Evolutionary conservation across 257 asterid species (phyloP).

Genomic region (Salvia rosmarinus): DNA sequence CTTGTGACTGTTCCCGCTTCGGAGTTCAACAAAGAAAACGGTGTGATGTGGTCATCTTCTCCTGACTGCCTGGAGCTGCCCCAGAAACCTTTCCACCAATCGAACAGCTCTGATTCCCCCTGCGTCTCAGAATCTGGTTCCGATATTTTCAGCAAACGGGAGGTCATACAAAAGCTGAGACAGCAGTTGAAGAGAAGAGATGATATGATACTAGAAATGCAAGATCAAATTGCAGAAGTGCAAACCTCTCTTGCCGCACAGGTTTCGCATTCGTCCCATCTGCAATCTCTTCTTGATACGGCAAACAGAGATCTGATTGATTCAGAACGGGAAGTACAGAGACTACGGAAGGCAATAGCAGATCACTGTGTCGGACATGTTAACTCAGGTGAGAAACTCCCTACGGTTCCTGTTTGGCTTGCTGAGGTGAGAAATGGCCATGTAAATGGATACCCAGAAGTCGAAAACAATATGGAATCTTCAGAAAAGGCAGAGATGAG

Average conservation of each 20-base stretch:
- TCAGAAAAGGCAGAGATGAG: slow-evolving; percentile 55
- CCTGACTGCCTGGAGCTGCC: slow-evolving; percentile 84
- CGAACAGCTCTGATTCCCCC: slow-evolving; percentile 93
- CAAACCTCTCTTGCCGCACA: slow-evolving; percentile 60
- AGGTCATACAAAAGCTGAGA: slow-evolving; percentile 89
- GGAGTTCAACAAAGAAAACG: slow-evolving; percentile 71
- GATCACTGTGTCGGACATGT: slow-evolving; percentile 74
- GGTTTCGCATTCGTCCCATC: slow-evolving; percentile 70
- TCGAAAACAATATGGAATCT: slow-evolving; percentile 42
- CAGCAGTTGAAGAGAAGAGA: slow-evolving; percentile 92
- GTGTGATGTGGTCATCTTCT: slow-evolving; percentile 75
- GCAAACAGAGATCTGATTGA: slow-evolving; percentile 75
- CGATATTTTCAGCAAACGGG: slow-evolving; percentile 80
- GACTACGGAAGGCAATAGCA: slow-evolving; percentile 80
- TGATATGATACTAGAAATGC: slow-evolving; percentile 92
- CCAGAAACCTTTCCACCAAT: slow-evolving; percentile 77
- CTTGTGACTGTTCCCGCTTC: slow-evolving; percentile 68
- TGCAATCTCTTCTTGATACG: slow-evolving; percentile 73
- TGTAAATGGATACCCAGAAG: slow-evolving; percentile 55
- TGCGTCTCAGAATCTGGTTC: slow-evolving; percentile 93
- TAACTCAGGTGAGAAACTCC: slow-evolving; percentile 50
- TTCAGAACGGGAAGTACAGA: slow-evolving; percentile 85
- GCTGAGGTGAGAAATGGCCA: slow-evolving; percentile 55
- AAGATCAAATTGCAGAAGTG: slow-evolving; percentile 79
- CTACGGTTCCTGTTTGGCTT: slow-evolving; percentile 64